These are phyloP conservation scores for Collybiopsis luxurians DNA, from an alignment of 768 basidiomycete species.

Conservation along the genomic window DNA sequence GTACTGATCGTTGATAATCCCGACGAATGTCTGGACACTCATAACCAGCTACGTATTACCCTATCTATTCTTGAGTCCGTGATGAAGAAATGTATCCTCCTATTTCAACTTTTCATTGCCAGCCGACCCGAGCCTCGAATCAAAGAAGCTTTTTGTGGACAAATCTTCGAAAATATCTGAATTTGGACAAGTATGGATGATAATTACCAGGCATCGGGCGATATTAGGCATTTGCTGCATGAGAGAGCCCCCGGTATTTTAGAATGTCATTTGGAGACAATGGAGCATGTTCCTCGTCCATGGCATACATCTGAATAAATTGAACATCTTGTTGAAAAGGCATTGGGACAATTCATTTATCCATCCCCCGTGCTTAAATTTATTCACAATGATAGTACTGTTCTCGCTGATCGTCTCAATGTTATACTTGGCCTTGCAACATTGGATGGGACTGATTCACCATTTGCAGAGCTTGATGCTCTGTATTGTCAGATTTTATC, in stretches of 20 bases:
- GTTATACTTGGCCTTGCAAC: background rate
- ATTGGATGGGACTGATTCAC: background rate
- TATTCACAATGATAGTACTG: background rate
- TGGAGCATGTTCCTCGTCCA: background rate
- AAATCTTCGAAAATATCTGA: background rate
- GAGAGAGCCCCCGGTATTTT: conserved; percentile 13
- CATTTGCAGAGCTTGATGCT: background rate
- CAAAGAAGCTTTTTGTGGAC: background rate
- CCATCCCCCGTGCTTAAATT: background rate
- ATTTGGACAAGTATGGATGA: background rate
- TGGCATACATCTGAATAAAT: conserved; percentile 21
- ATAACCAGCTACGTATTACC: background rate
- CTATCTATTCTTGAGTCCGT: background rate
- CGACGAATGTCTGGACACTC: background rate
- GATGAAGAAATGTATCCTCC: background rate
- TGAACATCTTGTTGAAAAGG: conserved; percentile 13
- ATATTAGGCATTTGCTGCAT: conserved; percentile 17
- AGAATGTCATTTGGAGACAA: conserved; percentile 2
- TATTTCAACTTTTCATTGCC: background rate
- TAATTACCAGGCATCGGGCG: conserved; percentile 4
- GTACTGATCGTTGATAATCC: background rate
- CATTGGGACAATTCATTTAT: background rate
- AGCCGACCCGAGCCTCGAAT: background rate
- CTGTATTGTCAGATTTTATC: background rate
- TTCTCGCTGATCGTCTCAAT: background rate